phyloP scores from a whole-genome alignment of 495 filamentous ascomycete genomes.

The Melanomma pulvis-pyrius region DNA sequence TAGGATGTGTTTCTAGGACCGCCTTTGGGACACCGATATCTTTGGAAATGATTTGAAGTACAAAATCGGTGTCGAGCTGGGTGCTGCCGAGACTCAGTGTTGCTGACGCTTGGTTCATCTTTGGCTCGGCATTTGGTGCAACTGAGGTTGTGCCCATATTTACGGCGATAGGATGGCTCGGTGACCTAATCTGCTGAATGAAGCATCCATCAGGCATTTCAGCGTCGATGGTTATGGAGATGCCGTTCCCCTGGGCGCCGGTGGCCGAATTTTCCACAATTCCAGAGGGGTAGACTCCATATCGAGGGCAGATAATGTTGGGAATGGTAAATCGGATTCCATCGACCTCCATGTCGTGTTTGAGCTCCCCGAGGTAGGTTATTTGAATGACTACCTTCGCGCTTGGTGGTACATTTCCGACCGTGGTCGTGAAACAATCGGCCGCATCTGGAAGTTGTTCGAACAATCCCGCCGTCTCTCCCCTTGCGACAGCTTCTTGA shows the following conservation, averaged over 20 bases:
- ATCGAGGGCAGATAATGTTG: conserved; percentile 63
- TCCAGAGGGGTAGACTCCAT: conserved; percentile 53
- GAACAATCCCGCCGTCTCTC: conserved; percentile 63
- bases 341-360: conserved; percentile 64
- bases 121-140: conserved; percentile 50
- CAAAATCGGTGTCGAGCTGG: conserved; percentile 55
- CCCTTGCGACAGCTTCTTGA: conserved; percentile 56
- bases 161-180: conserved; percentile 68
- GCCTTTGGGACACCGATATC: conserved; percentile 61
- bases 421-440: conserved; percentile 65
- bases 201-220: conserved; percentile 57
- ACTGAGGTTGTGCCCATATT: conserved; percentile 60
- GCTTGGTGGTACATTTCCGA: conserved; percentile 65
- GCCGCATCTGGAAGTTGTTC: conserved; percentile 59
- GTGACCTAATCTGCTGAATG: conserved; percentile 63
- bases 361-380: conserved; percentile 68
- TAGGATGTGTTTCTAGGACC: conserved; percentile 64
- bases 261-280: conserved; percentile 27
- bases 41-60: conserved; percentile 60
- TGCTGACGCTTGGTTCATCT: conserved; percentile 61
- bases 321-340: conserved; percentile 68
- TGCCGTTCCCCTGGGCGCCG: conserved; percentile 44
- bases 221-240: conserved; percentile 63
- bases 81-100: conserved; percentile 55
- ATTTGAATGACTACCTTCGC: conserved; percentile 59